Conservation (phyloP, 2,329 filamentous ascomycete species). For the Gremmenia infestans region DNA sequence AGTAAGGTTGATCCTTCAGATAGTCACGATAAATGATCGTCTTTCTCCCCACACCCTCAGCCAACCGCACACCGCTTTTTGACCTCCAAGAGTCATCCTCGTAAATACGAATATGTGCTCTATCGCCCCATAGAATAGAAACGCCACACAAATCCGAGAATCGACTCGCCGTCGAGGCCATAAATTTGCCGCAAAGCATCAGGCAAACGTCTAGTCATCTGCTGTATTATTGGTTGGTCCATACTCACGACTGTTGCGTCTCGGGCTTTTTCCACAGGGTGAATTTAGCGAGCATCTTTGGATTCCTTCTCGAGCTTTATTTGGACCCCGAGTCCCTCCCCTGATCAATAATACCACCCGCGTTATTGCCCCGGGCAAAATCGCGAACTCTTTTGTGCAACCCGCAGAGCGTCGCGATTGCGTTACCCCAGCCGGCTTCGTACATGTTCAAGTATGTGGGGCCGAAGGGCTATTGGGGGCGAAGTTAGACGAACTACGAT, state of each 20-base stretch:
- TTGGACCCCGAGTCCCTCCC: background rate
- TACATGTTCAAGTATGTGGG: constrained; percentile 6
- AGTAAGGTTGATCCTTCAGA: constrained; percentile 2
- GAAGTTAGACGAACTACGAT: background rate
- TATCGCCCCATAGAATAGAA: background rate
- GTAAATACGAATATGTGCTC: background rate
- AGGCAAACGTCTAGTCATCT: background rate
- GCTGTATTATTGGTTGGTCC: background rate
- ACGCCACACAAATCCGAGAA: background rate
- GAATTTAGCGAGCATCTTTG: background rate
- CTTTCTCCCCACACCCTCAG: constrained; percentile 19
- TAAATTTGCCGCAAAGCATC: background rate
- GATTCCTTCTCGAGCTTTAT: no score
- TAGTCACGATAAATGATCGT: constrained; percentile 18
- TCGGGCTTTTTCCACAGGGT: background rate
- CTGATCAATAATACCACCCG: background rate
- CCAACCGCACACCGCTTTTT: constrained; percentile 21
- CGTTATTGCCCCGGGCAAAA: constrained; percentile 4
- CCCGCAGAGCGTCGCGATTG: constrained; percentile 1
- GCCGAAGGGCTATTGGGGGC: background rate
- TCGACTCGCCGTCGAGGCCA: background rate
- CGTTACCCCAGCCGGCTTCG: constrained; percentile 8
- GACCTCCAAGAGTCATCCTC: constrained; percentile 12
- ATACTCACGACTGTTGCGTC: background rate
- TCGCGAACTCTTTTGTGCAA: background rate